A percentile compares a stretch with the other conserved stretches of the same genome.
Conservation (phyloP, 352 stramenopile species). For the Phytophthora megakarya region DNA sequence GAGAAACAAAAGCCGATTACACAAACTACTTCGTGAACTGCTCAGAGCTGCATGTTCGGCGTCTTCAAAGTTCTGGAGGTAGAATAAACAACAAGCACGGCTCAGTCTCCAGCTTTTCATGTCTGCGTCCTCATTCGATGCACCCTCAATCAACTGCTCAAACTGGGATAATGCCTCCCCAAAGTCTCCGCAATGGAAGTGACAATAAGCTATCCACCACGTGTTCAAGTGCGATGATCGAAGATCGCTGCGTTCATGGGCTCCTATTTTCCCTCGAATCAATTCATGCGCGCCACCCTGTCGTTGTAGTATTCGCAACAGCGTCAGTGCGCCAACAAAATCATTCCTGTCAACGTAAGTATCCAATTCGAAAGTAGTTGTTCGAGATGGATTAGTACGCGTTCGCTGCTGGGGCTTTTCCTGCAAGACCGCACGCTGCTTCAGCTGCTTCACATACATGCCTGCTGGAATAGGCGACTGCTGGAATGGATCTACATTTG, state of each 20-base stretch:
- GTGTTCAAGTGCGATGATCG: conserved; percentile 38
- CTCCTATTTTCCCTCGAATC: not conserved
- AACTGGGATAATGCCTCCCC: conserved; percentile 47
- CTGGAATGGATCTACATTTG: conserved; percentile 23
- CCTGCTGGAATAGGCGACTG: conserved; percentile 5
- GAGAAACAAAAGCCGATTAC: conserved; percentile 62
- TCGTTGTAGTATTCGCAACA: conserved; percentile 35
- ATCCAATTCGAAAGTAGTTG: conserved; percentile 43
- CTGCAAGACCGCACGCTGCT: not conserved
- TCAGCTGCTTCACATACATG: conserved; percentile 34
- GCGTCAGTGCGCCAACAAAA: conserved; percentile 50
- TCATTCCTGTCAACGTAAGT: conserved; percentile 51
- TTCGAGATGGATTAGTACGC: not conserved
- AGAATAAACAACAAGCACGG: conserved; percentile 62
- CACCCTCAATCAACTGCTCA: conserved; percentile 49
- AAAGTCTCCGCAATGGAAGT: conserved; percentile 66
- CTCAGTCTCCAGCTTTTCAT: conserved; percentile 52
- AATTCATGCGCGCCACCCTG: conserved; percentile 31
- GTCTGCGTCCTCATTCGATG: conserved; percentile 18
- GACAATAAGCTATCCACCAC: conserved; percentile 76
- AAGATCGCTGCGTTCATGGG: not conserved
- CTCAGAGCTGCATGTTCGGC: conserved; percentile 58
- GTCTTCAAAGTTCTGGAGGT: conserved; percentile 47
- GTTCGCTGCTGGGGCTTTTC: not conserved
- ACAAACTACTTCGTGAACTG: conserved; percentile 45